phyloP scores from a whole-genome alignment of 2,329 filamentous ascomycete species.

The Alternaria gaisen region DNA sequence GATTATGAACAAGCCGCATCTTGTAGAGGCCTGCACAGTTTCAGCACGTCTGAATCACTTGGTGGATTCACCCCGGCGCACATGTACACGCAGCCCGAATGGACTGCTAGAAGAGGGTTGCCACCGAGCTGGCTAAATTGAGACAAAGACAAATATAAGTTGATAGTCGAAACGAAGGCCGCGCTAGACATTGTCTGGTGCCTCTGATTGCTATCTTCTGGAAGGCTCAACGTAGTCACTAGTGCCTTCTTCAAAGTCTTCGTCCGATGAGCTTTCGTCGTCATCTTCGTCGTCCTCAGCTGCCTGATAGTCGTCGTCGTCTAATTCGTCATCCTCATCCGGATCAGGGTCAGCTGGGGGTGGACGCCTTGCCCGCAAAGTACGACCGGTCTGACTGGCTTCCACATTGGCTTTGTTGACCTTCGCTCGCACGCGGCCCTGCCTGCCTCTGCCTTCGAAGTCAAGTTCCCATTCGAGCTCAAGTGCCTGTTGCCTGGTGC shows the following conservation, averaged over 20 bases:
- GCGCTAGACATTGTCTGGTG: neutral
- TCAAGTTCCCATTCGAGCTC: constrained; percentile 55
- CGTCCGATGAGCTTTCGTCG: neutral
- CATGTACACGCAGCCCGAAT: neutral
- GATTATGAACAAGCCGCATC: neutral
- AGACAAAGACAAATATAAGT: neutral
- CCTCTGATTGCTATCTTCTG: constrained; percentile 13
- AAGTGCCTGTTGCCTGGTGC: constrained; percentile 44
- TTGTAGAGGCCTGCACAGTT: neutral
- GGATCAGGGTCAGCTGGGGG: neutral
- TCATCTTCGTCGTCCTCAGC: constrained; percentile 25
- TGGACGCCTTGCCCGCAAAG: constrained; percentile 11
- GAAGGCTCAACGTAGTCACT: constrained; percentile 28
- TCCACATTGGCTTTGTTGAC: constrained; percentile 45
- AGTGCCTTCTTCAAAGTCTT: constrained; percentile 7
- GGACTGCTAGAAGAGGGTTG: neutral
- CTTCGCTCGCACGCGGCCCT: constrained; percentile 53
- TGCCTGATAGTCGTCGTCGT: constrained; percentile 27
- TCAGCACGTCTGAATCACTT: neutral
- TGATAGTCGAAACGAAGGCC: neutral
- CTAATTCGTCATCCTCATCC: constrained; percentile 20
- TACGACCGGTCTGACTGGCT: constrained; percentile 28
- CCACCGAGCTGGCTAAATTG: neutral
- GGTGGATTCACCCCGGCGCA: neutral
- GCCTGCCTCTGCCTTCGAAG: constrained; percentile 53